phyloP scores from a whole-genome alignment of 2,329 filamentous ascomycete species.

The Pyrenophora seminiperda region DNA sequence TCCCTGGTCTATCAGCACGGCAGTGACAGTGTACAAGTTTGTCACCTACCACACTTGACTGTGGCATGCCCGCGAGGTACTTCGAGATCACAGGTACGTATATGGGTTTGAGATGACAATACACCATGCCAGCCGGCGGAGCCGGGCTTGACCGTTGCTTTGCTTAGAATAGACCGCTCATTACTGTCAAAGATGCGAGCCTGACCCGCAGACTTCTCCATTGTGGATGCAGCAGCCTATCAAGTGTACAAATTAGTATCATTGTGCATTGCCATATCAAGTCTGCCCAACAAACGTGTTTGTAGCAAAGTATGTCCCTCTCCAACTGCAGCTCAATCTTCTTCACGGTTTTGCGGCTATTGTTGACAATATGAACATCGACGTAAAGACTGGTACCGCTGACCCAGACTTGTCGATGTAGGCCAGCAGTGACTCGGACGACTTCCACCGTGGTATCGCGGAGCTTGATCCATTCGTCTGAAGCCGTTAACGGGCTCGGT shows the following conservation, averaged over 20 bases:
- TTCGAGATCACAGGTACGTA: slow-evolving; percentile 57
- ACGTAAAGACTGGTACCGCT: slow-evolving; percentile 61
- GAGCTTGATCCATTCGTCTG: slow-evolving; percentile 53
- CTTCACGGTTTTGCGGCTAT: slow-evolving; percentile 55
- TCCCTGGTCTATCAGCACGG: slow-evolving; percentile 44
- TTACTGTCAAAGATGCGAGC: slow-evolving; percentile 60
- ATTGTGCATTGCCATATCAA: background rate
- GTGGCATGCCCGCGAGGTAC: slow-evolving; percentile 58
- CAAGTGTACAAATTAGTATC: slow-evolving; percentile 27
- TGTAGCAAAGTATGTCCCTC: slow-evolving; percentile 57
- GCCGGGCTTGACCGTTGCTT: slow-evolving; percentile 51
- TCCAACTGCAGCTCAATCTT: slow-evolving; percentile 60
- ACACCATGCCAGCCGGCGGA: slow-evolving; percentile 56
- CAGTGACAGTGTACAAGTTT: background rate
- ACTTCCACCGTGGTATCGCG: slow-evolving; percentile 51
- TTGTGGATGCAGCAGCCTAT: slow-evolving; percentile 55
- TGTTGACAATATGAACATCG: slow-evolving; percentile 59
- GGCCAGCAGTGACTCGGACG: slow-evolving; percentile 57
- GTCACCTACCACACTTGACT: slow-evolving; percentile 53
- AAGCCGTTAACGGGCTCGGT: slow-evolving; percentile 57
- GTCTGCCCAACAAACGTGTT: slow-evolving; percentile 48
- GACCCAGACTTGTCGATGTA: slow-evolving; percentile 64
- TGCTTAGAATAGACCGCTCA: slow-evolving; percentile 55
- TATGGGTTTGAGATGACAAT: slow-evolving; percentile 52
- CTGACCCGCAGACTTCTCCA: slow-evolving; percentile 57